phyloP scores from a whole-genome alignment of 306 rosid species.

The Quercus cerris region DNA sequence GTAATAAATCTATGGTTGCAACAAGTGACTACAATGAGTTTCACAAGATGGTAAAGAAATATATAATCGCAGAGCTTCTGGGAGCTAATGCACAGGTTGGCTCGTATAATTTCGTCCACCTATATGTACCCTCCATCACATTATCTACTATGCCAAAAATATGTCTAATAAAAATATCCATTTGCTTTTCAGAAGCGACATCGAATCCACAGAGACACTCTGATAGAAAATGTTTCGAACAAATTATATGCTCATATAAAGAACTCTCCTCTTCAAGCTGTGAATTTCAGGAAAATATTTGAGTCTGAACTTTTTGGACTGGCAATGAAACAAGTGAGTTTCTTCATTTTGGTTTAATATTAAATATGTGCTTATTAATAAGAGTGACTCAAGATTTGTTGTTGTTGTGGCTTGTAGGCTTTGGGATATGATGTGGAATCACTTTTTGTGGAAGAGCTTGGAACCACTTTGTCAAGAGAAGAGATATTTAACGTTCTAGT shows the following conservation, averaged over 20 bases:
- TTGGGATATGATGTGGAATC: conserved; percentile 59
- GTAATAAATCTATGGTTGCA: conserved; percentile 85
- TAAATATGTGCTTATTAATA: neutral
- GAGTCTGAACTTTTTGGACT: conserved; percentile 66
- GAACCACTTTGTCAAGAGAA: conserved; percentile 40
- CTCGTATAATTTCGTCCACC: neutral
- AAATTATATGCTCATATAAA: conserved; percentile 42
- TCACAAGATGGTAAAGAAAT: conserved; percentile 66
- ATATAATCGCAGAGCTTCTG: conserved; percentile 60
- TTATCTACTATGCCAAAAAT: neutral
- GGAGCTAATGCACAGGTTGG: conserved; percentile 82
- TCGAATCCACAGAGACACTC: conserved; percentile 47
- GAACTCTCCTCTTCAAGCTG: conserved; percentile 39
- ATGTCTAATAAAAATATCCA: neutral
- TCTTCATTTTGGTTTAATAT: neutral
- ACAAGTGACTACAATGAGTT: conserved; percentile 80
- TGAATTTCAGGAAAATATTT: conserved; percentile 64
- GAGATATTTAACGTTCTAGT: conserved; percentile 65
- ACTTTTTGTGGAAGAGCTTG: conserved; percentile 67
- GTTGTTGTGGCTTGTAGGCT: conserved; percentile 42
- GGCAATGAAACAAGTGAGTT: conserved; percentile 73
- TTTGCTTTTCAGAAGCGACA: conserved; percentile 65
- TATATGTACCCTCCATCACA: neutral
- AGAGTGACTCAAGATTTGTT: neutral
- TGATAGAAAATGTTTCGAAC: conserved; percentile 55